Base-by-base conservation (phyloP, 2,329 filamentous ascomycete species). In the Cytospora schulzeri region DNA sequence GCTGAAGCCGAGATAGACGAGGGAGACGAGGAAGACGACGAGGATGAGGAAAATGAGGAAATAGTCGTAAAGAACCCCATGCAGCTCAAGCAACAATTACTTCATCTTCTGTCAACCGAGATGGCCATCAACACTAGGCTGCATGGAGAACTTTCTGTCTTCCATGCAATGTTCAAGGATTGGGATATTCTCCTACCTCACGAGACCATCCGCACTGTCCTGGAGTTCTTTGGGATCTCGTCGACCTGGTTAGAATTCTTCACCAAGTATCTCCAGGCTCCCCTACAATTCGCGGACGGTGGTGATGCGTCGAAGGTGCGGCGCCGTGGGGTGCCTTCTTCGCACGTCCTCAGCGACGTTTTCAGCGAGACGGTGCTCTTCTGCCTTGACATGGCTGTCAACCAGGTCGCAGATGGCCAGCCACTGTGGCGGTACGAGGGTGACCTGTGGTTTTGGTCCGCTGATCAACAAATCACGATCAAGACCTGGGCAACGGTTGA, bases 371-470 rank as follows among this genome's bases (percentile, higher is more conserved):
- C 79, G 0, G 76, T 88, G 0, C 75, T 91, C 0, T 90, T 90
- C 70, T 87, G 84, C 65, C 81, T 90, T 68, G 88, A 90, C 70
- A 87, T 86, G 69, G 80, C 86, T 0, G 81, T 90, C 62, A 90
- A 89, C 63, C 81, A 84, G 65, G 74, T 77, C 1, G 86, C 87
- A 0, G 69, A 74, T 7, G 86, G 86, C 0, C 75, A 77, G 1
- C 77, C 80, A n/a, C 73, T 90, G 14, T 87, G 87, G 71, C 83
- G 88, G 15, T 77, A 89, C 45, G 82, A 88, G 59, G 88, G 89
- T 67, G 86, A 90, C 68, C 79, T 89, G 59, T 90, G 87, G 87
- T 86, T 89, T 71, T 90, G 87, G 86, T 79, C 78, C 3, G 70
- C 79, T 68, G 78, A 85, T 7, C 81, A 87, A 56, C 67, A 76